phyloP scores from a whole-genome alignment of 495 filamentous ascomycete species.

The Aspergillus bridgeri region DNA sequence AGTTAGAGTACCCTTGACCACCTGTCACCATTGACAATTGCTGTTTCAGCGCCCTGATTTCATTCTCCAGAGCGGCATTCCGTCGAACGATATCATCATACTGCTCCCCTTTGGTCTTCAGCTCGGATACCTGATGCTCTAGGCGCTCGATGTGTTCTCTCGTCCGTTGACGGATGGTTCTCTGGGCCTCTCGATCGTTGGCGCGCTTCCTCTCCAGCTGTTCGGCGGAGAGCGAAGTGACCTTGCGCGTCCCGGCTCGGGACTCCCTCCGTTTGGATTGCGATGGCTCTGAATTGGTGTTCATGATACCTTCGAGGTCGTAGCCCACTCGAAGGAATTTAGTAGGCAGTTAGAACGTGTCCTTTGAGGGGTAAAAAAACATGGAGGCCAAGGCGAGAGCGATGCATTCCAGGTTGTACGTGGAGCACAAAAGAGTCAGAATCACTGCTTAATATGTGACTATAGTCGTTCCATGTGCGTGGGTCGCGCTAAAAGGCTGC shows the following conservation, averaged over 20 bases:
- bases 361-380: slow-evolving; percentile 4
- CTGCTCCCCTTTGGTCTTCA: slow-evolving; percentile 44
- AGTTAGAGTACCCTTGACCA: slow-evolving; percentile 14
- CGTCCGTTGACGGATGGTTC: slow-evolving; percentile 58
- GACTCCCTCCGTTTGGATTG: slow-evolving; percentile 41
- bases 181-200: slow-evolving; percentile 62
- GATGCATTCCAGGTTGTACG: slow-evolving; percentile 16
- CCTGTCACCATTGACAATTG: slow-evolving; percentile 32
- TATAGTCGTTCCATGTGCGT: slow-evolving; percentile 24
- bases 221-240: slow-evolving; percentile 54
- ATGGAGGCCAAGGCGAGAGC: slow-evolving; percentile 2
- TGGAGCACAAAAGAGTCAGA: slow-evolving; percentile 11
- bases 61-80: slow-evolving; percentile 53
- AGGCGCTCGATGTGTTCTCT: slow-evolving; percentile 57
- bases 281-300: slow-evolving; percentile 13
- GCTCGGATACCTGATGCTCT: slow-evolving; percentile 48
- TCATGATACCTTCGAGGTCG: slow-evolving; percentile 16
- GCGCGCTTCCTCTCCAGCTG: slow-evolving; percentile 62
- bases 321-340: slow-evolving; percentile 4
- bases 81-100: slow-evolving; percentile 48
- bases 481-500: slow-evolving; percentile 17
- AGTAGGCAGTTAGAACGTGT: slow-evolving; percentile 10
- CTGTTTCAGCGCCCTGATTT: slow-evolving; percentile 43
- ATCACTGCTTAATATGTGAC: slow-evolving; percentile 13
- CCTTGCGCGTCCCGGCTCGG: slow-evolving; percentile 57